Percentiles rank a stretch among this genome's conserved stretches.
Conservation (phyloP, 208 protist species). For the Leishmania martiniquensis region DNA sequence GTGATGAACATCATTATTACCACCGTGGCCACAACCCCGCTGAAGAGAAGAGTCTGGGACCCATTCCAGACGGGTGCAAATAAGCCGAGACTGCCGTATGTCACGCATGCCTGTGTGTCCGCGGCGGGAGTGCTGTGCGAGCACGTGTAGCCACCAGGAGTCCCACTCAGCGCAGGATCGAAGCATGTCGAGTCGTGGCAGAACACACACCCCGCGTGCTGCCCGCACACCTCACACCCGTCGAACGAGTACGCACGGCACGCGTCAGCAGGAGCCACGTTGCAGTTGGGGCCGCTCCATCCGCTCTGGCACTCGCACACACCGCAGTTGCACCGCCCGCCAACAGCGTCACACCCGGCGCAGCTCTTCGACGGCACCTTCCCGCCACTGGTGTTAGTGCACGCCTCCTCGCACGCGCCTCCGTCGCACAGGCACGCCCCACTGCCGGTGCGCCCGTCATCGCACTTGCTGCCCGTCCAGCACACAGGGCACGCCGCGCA, state of each 20-base stretch:
- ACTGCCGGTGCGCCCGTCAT: constrained; percentile 17
- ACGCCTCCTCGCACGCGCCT: constrained; percentile 12
- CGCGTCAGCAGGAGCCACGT: constrained; percentile 27
- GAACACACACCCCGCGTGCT: constrained; percentile 36
- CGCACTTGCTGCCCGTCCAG: constrained; percentile 31
- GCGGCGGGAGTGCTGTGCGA: constrained; percentile 32
- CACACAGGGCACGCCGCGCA: constrained; percentile 34
- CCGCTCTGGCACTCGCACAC: constrained; percentile 26
- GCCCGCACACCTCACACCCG: constrained; percentile 40
- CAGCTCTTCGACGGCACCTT: neutral
- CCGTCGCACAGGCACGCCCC: constrained; percentile 11
- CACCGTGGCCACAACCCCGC: too few relatives aligned
- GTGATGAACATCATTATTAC: too few relatives aligned
- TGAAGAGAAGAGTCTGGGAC: neutral
- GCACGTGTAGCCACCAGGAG: constrained; percentile 36
- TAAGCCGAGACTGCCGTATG: constrained; percentile 4
- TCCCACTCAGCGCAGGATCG: constrained; percentile 31
- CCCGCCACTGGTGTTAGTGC: neutral
- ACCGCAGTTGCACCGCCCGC: constrained; percentile 34
- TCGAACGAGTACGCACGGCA: constrained; percentile 41
- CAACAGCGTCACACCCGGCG: constrained; percentile 6
- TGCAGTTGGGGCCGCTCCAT: constrained; percentile 29
- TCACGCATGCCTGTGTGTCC: constrained; percentile 19
- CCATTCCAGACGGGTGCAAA: neutral
- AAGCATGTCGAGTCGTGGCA: constrained; percentile 53